Base-by-base conservation (phyloP, 345 rosid species). In the Citrus mangshanensis region DNA sequence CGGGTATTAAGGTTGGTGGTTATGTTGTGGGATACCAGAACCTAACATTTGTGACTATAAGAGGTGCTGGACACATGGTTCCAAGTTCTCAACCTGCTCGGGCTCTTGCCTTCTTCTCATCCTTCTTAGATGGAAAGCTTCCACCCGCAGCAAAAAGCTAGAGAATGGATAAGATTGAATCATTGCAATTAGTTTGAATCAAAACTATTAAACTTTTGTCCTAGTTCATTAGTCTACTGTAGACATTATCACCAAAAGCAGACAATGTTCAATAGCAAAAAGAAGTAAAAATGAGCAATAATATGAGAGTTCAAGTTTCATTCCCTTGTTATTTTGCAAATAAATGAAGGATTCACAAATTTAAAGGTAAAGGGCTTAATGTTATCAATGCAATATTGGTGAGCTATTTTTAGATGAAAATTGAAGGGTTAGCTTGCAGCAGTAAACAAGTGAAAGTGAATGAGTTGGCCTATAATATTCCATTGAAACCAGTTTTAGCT, bases 1-100 rank as follows among this genome's bases (percentile, higher is more conserved):
- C 51, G 12, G 51, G 51, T 42, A 42, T 12, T 42, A 42, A 0
- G 51, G 51, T 12, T 42, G 16, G 16, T 10, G 49, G 4, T 42
- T 42, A 10, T 42, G 51, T 12, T 42, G 51, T 42, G 51, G 51
- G 51, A 42, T 10, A 42, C 51, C 16, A 42, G 14, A 42, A 42
- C 16, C 51, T 42, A 42, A 42, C 51, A 42, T 42, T 46, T 46
- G 18, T 46, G 18, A 3, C 51, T 3, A 46, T 3, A 46, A 46
- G 51, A 46, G 18, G 51, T 46, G 5, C 51, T 18, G 82, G 82
- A 61, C 82, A 69, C 72, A 32, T 25, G 22, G 79, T 80, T 75
- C 82, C 82, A 46, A 69, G 66, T 55, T 34, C 62, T 46, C 30
- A 80, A 24, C 82, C 82, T 9, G 79, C 82, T 42, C 49, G 71